Conservation (phyloP, 768 basidiomycete genomes). For the Lentinula sp. region DNA sequence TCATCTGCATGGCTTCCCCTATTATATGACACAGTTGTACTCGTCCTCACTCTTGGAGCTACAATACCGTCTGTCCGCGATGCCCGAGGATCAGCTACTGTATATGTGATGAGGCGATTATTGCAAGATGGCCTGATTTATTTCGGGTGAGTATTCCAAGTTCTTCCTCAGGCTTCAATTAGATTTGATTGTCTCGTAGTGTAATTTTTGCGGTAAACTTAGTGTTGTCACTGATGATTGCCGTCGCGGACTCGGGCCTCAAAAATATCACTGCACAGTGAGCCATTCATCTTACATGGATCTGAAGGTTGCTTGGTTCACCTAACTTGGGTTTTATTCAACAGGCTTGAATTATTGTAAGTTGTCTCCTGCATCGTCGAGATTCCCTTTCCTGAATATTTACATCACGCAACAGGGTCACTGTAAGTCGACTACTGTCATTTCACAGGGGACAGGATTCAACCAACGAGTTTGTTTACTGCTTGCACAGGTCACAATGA, state of each 20-base stretch:
- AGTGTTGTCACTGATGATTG: neutral
- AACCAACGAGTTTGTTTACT: neutral
- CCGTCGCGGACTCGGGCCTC: slow-evolving; percentile 5
- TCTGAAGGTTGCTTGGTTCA: neutral
- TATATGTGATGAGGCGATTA: neutral
- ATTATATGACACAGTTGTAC: slow-evolving; percentile 1
- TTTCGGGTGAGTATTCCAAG: neutral
- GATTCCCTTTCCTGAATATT: neutral
- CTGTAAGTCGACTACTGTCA: neutral
- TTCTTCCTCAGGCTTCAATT: neutral
- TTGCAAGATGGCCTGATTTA: slow-evolving; percentile 3
- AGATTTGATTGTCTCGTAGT: neutral
- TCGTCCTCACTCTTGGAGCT: neutral
- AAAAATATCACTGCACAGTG: slow-evolving; percentile 4
- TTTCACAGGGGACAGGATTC: neutral
- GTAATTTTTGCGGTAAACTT: neutral
- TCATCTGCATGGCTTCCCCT: slow-evolving; percentile 2
- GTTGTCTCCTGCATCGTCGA: neutral
- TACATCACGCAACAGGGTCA: neutral
- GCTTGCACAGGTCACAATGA: neutral
- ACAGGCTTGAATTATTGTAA: slow-evolving; percentile 3
- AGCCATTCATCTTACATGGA: neutral
- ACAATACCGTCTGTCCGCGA: neutral
- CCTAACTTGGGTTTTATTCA: neutral
- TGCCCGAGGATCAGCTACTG: neutral